Percentiles rank a stretch among this genome's conserved stretches.
These are phyloP conservation scores for Calcarisporium arbuscula DNA, from an alignment of 2,329 filamentous ascomycete species.

Conservation along the genomic window DNA sequence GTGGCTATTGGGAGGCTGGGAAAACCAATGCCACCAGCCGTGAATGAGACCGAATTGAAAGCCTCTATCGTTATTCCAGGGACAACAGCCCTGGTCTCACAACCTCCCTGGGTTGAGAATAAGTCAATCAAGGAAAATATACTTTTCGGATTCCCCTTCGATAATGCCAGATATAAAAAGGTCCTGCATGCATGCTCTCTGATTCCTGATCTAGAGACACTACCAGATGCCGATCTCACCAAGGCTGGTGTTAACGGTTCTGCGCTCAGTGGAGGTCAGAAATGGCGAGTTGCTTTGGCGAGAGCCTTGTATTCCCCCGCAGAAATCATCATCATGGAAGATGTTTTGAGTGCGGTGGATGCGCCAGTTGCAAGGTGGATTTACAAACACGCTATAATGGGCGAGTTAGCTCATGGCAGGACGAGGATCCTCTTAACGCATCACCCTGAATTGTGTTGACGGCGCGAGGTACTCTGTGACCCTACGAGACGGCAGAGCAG, in stretches of 20 bases:
- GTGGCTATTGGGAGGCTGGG: constrained; percentile 5
- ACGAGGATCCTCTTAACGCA: constrained; percentile 11
- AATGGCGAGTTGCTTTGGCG: constrained; percentile 12
- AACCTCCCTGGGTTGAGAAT: constrained; percentile 3
- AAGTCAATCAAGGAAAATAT: constrained; percentile 3
- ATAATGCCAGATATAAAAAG: constrained; percentile 56
- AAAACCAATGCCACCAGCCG: not conserved
- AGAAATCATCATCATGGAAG: constrained; percentile 50
- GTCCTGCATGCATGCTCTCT: constrained; percentile 65
- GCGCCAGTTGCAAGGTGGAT: constrained; percentile 2
- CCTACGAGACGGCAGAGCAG: constrained; percentile 1
- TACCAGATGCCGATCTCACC: constrained; percentile 63
- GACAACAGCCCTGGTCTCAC: constrained; percentile 1
- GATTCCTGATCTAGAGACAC: constrained; percentile 62
- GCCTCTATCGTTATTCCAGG: not conserved
- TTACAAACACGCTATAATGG: constrained; percentile 1
- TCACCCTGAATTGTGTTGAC: not conserved
- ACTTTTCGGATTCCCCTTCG: constrained; percentile 58
- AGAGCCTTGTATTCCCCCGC: constrained; percentile 16
- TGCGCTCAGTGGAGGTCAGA: constrained; percentile 12
- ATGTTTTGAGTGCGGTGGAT: constrained; percentile 24
- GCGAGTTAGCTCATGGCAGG: constrained; percentile 6
- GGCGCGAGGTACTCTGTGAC: constrained; percentile 6
- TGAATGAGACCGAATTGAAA: no score
- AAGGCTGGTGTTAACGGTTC: constrained; percentile 35